Conservation (phyloP, 1,284 basidiomycete species). For the Trichosporon coremiiforme region DNA sequence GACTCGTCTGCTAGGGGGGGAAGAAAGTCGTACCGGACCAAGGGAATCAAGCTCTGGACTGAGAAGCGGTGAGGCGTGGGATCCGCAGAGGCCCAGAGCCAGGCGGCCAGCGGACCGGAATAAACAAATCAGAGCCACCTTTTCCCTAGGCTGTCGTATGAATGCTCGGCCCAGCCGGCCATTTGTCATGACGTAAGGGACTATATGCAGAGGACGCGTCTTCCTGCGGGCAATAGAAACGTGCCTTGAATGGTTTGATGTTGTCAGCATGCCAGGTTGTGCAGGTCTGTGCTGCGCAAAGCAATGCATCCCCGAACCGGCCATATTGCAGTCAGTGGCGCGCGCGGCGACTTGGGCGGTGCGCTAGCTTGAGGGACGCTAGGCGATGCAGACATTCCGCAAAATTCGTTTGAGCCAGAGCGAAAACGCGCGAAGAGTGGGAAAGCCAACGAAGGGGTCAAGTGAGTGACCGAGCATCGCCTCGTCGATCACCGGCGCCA, state of each 20-base stretch:
- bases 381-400: background rate
- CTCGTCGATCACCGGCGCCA: background rate
- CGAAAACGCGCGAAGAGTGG: background rate
- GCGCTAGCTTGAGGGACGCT: background rate
- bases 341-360: background rate
- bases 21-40: background rate
- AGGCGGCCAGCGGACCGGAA: background rate
- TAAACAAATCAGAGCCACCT: conserved; percentile 9
- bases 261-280: background rate
- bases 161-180: background rate
- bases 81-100: background rate
- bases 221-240: background rate
- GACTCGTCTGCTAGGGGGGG: background rate
- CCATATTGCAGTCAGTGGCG: too few species aligned
- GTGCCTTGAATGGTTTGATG: background rate
- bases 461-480: conserved; percentile 3
- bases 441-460: background rate
- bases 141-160: background rate
- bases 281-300: conserved; percentile 3
- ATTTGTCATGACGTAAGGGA: background rate
- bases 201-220: background rate
- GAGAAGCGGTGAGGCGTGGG: conserved; percentile 4
- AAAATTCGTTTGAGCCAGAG: background rate
- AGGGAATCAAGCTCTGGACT: conserved; percentile 5
- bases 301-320: background rate